Conservation (phyloP, 1,284 basidiomycete species). For the Amylostereum areolatum region DNA sequence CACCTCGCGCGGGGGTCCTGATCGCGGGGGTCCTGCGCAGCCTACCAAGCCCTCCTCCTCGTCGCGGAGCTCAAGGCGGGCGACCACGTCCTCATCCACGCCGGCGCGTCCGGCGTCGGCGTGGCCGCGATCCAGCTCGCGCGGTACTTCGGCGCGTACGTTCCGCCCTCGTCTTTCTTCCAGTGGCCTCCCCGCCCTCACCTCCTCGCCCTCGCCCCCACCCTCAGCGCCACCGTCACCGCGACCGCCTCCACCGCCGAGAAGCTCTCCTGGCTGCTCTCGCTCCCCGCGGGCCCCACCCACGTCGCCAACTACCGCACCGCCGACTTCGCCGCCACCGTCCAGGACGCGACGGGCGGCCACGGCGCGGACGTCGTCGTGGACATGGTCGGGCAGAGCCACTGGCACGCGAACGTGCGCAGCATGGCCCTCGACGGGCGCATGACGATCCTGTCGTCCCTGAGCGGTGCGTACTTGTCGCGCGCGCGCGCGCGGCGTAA, state of each 20-base stretch:
- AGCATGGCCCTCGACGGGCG: slow-evolving; percentile 74
- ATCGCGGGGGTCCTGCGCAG: slow-evolving; percentile 28
- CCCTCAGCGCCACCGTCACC: slow-evolving; percentile 58
- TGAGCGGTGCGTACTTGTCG: slow-evolving; percentile 52
- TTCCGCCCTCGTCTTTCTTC: slow-evolving; percentile 11
- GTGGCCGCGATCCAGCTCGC: slow-evolving; percentile 89
- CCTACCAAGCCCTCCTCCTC: slow-evolving; percentile 77
- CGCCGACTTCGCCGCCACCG: slow-evolving; percentile 68
- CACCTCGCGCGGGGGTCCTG: neutral
- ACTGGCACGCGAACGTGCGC: slow-evolving; percentile 81
- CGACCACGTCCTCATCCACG: slow-evolving; percentile 83
- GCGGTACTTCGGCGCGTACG: slow-evolving; percentile 67
- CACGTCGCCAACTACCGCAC: slow-evolving; percentile 85
- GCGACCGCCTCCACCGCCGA: slow-evolving; percentile 83
- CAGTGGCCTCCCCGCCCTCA: too few relatives aligned
- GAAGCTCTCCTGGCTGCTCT: slow-evolving; percentile 77
- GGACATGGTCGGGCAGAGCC: slow-evolving; percentile 83
- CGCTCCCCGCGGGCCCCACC: slow-evolving; percentile 59
- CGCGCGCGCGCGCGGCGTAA: neutral
- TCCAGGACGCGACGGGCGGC: slow-evolving; percentile 56
- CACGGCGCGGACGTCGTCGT: slow-evolving; percentile 80
- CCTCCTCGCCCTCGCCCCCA: neutral
- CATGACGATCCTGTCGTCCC: slow-evolving; percentile 63
- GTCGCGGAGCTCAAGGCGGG: slow-evolving; percentile 66
- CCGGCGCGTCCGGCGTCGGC: slow-evolving; percentile 88